Evolutionary conservation across 495 filamentous ascomycete genomes (phyloP).

Genomic region (Annulohypoxylon maeteangense): DNA sequence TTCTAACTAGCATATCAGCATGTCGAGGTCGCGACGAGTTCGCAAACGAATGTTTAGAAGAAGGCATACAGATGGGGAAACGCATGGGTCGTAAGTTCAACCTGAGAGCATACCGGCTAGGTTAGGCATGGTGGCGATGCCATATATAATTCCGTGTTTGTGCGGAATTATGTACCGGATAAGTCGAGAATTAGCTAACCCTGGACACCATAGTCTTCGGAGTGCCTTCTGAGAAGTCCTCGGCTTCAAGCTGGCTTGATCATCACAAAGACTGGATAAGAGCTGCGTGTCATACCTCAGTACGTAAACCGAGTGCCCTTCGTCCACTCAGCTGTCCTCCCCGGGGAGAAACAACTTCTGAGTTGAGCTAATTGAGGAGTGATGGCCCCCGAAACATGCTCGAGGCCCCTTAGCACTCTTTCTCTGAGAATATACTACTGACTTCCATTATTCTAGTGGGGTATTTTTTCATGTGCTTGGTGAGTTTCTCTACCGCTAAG

Average conservation of each 20-base stretch:
- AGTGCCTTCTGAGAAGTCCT: conserved; percentile 30
- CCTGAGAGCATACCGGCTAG: background rate
- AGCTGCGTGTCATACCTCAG: conserved; percentile 41
- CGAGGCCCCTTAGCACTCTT: background rate
- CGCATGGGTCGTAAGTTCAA: conserved; percentile 44
- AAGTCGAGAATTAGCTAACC: conserved; percentile 30
- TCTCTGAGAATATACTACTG: background rate
- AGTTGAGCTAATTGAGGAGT: background rate
- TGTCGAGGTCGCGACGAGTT: conserved; percentile 36
- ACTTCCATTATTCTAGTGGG: conserved; percentile 17
- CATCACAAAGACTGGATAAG: conserved; percentile 40
- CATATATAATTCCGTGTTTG: background rate
- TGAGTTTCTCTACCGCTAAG: conserved; percentile 19
- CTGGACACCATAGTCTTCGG: conserved; percentile 36
- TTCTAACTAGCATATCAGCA: conserved; percentile 28
- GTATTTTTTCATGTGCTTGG: conserved; percentile 41
- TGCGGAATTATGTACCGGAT: conserved; percentile 4
- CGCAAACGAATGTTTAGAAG: conserved; percentile 30
- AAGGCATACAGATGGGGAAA: conserved; percentile 41
- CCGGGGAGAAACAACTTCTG: background rate
- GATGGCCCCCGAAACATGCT: background rate
- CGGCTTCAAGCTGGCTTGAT: conserved; percentile 38
- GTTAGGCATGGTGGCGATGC: too few relatives aligned
- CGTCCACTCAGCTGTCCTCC: background rate
- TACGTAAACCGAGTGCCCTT: background rate